These are phyloP conservation scores for Musa schizocarpa DNA, from an alignment of 176 grass and related monocot genomes.

Conservation along the genomic window DNA sequence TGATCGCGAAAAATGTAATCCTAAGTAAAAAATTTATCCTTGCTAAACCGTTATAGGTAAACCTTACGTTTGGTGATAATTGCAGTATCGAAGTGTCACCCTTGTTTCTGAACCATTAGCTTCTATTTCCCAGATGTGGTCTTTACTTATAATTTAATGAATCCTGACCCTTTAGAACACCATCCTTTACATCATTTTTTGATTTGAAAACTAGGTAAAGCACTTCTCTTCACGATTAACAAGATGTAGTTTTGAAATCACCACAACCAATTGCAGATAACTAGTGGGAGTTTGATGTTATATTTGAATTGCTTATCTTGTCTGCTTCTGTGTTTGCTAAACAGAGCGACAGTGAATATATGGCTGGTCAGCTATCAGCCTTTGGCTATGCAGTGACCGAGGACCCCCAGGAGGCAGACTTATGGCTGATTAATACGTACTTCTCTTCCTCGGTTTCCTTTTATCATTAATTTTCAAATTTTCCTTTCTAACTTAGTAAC, in stretches of 20 bases:
- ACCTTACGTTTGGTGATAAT: neutral
- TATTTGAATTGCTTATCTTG: neutral
- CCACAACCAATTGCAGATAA: neutral
- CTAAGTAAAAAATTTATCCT: no score
- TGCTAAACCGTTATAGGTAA: neutral
- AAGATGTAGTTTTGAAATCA: neutral
- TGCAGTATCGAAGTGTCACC: neutral
- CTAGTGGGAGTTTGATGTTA: neutral
- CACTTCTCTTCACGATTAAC: no score
- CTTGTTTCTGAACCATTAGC: neutral
- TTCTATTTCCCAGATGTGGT: neutral
- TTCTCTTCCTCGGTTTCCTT: constrained; percentile 16
- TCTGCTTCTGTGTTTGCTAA: neutral
- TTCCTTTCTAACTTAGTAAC: neutral
- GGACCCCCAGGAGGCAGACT: constrained; percentile 76
- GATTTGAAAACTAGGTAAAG: no score
- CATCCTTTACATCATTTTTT: neutral
- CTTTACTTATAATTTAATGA: neutral
- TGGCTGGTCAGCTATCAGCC: constrained; percentile 84
- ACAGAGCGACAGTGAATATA: constrained; percentile 97
- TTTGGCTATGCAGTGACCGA: constrained; percentile 78
- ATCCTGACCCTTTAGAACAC: neutral
- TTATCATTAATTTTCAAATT: neutral
- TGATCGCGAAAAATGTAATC: no score
- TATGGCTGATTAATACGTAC: constrained; percentile 98